Percentiles rank a stretch among this genome's conserved stretches.
phyloP scores from a whole-genome alignment of 2,329 filamentous ascomycete species.

The Huntiella bhutanensis region DNA sequence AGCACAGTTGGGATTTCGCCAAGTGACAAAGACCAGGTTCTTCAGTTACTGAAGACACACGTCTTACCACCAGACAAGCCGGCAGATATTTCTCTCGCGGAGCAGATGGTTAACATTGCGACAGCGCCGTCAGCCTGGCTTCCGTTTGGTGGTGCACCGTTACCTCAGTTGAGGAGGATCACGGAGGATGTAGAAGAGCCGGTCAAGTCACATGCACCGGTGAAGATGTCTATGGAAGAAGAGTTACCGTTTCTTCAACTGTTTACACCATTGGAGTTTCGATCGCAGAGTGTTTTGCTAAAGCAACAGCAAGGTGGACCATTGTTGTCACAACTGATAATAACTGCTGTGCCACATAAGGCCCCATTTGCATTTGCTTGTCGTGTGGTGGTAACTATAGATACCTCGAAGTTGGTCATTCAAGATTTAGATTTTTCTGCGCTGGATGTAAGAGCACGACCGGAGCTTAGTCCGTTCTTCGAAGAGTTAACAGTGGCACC shows the following conservation, averaged over 20 bases:
- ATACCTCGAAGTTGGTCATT: slow-evolving; percentile 32
- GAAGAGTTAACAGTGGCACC: neutral
- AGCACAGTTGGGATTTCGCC: neutral
- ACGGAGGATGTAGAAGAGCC: neutral
- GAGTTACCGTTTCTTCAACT: slow-evolving; percentile 50
- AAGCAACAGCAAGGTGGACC: slow-evolving; percentile 15
- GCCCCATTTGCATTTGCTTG: slow-evolving; percentile 33
- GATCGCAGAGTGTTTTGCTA: slow-evolving; percentile 31
- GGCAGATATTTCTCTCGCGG: slow-evolving; percentile 16
- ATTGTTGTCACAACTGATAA: slow-evolving; percentile 33
- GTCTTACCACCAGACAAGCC: slow-evolving; percentile 21
- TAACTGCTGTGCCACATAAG: slow-evolving; percentile 26
- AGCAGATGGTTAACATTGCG: slow-evolving; percentile 28
- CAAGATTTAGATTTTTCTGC: slow-evolving; percentile 31
- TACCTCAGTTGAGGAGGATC: neutral
- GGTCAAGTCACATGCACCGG: slow-evolving; percentile 42
- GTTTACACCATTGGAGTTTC: slow-evolving; percentile 49
- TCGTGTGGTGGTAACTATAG: slow-evolving; percentile 37
- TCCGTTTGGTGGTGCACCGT: slow-evolving; percentile 25
- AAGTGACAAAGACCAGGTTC: slow-evolving; percentile 4
- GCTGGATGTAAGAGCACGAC: slow-evolving; percentile 37
- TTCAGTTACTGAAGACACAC: slow-evolving; percentile 15
- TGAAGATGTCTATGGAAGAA: slow-evolving; percentile 41
- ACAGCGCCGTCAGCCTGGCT: slow-evolving; percentile 33
- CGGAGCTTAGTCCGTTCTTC: slow-evolving; percentile 29